phyloP scores from a whole-genome alignment of 2,329 filamentous ascomycete species.

The Epichloe hybrida region DNA sequence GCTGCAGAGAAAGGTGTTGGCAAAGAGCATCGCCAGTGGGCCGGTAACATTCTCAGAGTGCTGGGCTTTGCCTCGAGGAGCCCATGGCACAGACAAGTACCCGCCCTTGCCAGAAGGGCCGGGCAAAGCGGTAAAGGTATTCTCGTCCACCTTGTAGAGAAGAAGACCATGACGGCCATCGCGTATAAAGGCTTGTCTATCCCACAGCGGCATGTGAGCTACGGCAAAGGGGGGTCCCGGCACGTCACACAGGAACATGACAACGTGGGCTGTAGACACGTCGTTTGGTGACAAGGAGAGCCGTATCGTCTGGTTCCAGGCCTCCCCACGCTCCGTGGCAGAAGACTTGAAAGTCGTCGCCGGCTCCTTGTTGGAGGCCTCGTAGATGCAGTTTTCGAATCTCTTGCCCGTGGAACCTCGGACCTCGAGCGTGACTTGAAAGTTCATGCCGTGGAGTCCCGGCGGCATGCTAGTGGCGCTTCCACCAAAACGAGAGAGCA shows the following conservation, averaged over 20 bases:
- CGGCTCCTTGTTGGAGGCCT: constrained; percentile 66
- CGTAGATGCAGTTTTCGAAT: constrained; percentile 76
- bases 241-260: constrained; percentile 79
- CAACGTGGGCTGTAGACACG: constrained; percentile 70
- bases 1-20: constrained; percentile 84
- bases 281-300: constrained; percentile 67
- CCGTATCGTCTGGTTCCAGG: constrained; percentile 80
- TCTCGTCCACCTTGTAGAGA: constrained; percentile 84
- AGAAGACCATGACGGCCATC: constrained; percentile 73
- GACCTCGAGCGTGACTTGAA: constrained; percentile 84
- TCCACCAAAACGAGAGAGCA: constrained; percentile 52
- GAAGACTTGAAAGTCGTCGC: constrained; percentile 82
- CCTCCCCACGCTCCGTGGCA: constrained; percentile 62
- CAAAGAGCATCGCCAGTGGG: constrained; percentile 62
- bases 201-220: constrained; percentile 89
- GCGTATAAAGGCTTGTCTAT: constrained; percentile 73
- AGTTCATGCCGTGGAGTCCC: constrained; percentile 51
- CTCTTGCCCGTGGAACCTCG: constrained; percentile 65
- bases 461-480: constrained; percentile 58
- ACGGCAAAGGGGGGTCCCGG: constrained; percentile 78
- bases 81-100: constrained; percentile 77
- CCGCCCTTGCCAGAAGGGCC: constrained; percentile 62
- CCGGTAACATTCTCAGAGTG: constrained; percentile 64
- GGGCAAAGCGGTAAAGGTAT: constrained; percentile 55
- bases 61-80: constrained; percentile 50